A percentile compares a stretch with the other conserved stretches of the same genome.
phyloP scores from a whole-genome alignment of 208 protist genomes.

The Acanthamoeba polyphaga region DNA sequence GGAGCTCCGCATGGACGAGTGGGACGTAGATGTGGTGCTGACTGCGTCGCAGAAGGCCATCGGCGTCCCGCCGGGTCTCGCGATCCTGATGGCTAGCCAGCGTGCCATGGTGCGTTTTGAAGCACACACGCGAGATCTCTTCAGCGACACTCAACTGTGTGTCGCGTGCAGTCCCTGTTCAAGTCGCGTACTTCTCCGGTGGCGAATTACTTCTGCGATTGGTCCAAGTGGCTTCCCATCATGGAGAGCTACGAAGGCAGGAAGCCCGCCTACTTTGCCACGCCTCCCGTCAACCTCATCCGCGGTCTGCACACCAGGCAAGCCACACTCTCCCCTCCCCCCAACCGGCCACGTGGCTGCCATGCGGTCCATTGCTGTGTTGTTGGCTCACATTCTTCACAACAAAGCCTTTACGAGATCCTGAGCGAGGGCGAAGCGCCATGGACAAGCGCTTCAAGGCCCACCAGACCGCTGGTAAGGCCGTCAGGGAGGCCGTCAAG shows the following conservation, averaged over 20 bases:
- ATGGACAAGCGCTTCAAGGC: conserved; percentile 69
- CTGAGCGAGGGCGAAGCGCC: conserved; percentile 27
- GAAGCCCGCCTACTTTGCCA: conserved; percentile 77
- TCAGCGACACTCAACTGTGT: too few species aligned
- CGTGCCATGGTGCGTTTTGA: conserved; percentile 63
- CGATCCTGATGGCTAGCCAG: conserved; percentile 55
- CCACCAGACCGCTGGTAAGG: conserved; percentile 11
- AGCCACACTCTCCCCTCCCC: too few species aligned
- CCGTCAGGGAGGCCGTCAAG: conserved; percentile 51
- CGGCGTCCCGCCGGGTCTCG: conserved; percentile 69
- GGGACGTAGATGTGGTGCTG: conserved; percentile 74
- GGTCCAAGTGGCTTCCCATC: conserved; percentile 77
- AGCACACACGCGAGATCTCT: background rate
- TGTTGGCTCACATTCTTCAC: background rate
- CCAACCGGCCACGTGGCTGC: background rate
- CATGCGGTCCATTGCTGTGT: too few species aligned
- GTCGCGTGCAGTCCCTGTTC: conserved; percentile 13
- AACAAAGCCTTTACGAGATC: conserved; percentile 10
- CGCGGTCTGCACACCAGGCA: conserved; percentile 43
- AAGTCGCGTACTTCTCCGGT: conserved; percentile 21
- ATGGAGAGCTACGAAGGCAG: conserved; percentile 75
- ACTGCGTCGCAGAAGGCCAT: conserved; percentile 79
- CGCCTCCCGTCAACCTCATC: conserved; percentile 78
- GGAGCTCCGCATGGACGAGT: conserved; percentile 78
- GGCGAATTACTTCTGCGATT: conserved; percentile 75